Evolutionary conservation across 106 monocot species (phyloP).

Genomic region (Apostasia shenzhenica): DNA sequence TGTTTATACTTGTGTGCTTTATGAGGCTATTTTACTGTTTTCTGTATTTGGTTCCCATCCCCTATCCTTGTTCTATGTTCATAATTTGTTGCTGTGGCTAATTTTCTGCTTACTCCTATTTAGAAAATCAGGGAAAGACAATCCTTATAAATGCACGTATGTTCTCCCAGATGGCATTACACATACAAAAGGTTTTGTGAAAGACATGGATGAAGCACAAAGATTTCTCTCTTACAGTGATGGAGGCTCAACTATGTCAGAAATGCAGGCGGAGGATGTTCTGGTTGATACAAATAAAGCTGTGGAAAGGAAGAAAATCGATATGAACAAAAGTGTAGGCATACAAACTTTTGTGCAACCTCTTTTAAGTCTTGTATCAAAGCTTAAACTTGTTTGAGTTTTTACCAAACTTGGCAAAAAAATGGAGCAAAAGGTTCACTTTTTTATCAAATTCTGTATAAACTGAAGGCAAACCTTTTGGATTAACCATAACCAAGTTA

Average conservation of each 20-base stretch:
- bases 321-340: slow-evolving; percentile 62
- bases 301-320: slow-evolving; percentile 40
- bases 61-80: not conserved
- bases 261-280: slow-evolving; percentile 12
- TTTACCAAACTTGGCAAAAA: too few relatives aligned
- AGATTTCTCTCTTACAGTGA: slow-evolving; percentile 43
- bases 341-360: not conserved
- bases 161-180: slow-evolving; percentile 91
- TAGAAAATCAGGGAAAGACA: slow-evolving; percentile 59
- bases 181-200: slow-evolving; percentile 80
- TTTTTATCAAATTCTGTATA: too few relatives aligned
- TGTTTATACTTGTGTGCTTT: too few relatives aligned
- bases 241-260: slow-evolving; percentile 9
- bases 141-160: slow-evolving; percentile 82
- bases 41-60: too few relatives aligned
- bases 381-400: too few relatives aligned
- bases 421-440: too few relatives aligned
- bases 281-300: slow-evolving; percentile 23
- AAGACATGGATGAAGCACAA: slow-evolving; percentile 62
- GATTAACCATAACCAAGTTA: too few relatives aligned
- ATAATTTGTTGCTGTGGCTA: not conserved
- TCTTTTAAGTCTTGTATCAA: not conserved
- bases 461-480: too few relatives aligned
- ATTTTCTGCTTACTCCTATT: slow-evolving; percentile 6
- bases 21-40: too few relatives aligned